phyloP scores from a whole-genome alignment of 768 basidiomycete species.

The Leccinum sublutescens region DNA sequence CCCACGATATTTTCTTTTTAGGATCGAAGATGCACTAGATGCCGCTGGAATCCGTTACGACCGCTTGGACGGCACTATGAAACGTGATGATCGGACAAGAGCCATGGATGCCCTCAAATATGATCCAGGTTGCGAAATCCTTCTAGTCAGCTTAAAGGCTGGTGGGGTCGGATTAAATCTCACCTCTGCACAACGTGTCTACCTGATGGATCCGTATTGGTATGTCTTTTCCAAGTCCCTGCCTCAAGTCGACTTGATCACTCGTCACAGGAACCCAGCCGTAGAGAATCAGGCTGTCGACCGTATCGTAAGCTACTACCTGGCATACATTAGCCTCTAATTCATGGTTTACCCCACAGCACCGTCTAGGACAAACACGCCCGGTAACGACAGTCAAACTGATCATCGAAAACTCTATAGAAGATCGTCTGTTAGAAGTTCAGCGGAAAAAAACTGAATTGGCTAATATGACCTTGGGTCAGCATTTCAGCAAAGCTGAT shows the following conservation, averaged over 20 bases:
- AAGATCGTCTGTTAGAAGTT: conserved; percentile 87
- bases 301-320: conserved; percentile 70
- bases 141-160: conserved; percentile 93
- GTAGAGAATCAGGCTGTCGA: conserved; percentile 98
- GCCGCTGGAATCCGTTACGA: conserved; percentile 82
- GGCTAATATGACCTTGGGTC: conserved; percentile 91
- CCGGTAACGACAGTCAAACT: conserved; percentile 91
- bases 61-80: conserved; percentile 97
- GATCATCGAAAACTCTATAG: conserved; percentile 93
- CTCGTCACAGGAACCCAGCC: conserved; percentile 76
- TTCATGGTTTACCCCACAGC: conserved; percentile 44
- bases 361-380: conserved; percentile 91
- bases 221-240: conserved; percentile 27
- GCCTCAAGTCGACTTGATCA: not conserved
- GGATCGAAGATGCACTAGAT: conserved; percentile 88
- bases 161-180: conserved; percentile 97
- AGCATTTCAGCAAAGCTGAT: conserved; percentile 85
- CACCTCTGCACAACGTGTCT: conserved; percentile 90
- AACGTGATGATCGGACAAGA: conserved; percentile 85
- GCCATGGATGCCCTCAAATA: conserved; percentile 92
- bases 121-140: conserved; percentile 88
- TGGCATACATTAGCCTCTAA: not conserved
- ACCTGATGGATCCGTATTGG: conserved; percentile 98
- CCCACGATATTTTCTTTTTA: conserved; percentile 27
- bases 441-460: conserved; percentile 93